Evolutionary conservation across 352 stramenopile species (phyloP), one percentile per base, ranked within the genome.

Genomic region (Pythium myriotylum): DNA sequence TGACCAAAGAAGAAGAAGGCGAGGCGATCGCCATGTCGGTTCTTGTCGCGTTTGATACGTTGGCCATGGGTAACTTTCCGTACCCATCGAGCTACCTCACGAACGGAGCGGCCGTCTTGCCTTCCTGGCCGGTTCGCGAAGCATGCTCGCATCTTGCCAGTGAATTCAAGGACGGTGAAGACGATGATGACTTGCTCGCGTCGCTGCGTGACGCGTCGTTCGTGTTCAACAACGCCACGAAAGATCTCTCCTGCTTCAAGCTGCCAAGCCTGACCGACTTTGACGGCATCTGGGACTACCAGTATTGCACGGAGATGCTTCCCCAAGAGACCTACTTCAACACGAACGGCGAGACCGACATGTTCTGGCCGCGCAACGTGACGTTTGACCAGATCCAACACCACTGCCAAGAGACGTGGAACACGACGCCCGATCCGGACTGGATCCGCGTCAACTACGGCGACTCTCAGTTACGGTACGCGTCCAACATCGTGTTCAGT

Each of bases 21-120:
- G 76, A 89, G 61, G 62, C 73, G 16, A 56, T 97, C 19, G 87
- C 88, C 8, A 88, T 95, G 74, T 79, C 75, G 17, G 65, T 92
- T 23, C 54, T 92, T 26, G 84, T 89, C 45, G 88, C 91, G 23
- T 98, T 97, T 67, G 95, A 97, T 67, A 96, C 79, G 32, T 63
- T 99, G 68, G 91, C 95, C 0, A 98, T 98, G 90, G 95, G 94
- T 10, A 92, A 98, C 59, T 99, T 97, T 66, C 96, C 96, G 5
- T 99, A 98, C 70, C 83, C 92, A 22, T 97, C 88, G 3, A 95
- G 78, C 46, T 99, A 99, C 67, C 81, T 99, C 26, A 88, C 91
- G 2, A 81, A 84, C 9, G 88, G 86, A 23, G 66, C 61, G 2
- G 77, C 76, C 0, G 59, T 89, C 0, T 70, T 98, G 40, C 95